Evolutionary conservation across 164 flowering plant species (phyloP), one percentile per base, ranked within the genome.

Genomic region (Magnolia sinica): DNA sequence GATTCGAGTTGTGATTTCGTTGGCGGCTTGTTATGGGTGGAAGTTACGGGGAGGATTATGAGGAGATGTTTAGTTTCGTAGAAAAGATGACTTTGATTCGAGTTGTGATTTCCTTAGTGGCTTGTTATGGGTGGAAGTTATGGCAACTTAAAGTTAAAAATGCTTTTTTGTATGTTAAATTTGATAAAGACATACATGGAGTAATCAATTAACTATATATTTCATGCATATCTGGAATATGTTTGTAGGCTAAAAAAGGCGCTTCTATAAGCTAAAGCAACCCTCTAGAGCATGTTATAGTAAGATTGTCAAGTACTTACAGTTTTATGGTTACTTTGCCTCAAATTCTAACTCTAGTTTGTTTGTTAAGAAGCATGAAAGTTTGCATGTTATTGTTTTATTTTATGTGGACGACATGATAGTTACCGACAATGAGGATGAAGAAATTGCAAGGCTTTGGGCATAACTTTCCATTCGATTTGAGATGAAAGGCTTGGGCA

Each of bases 401-500:
- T 74, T 64, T 27, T 74, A 74, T 74, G 70, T 74, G 18, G 59
- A 45, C 20, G 68, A 64, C n/a, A 74, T 64, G 55, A 74, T 74
- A 18, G 52, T 74, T 2, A 74, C 1, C 16, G 13, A 69, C 14
- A 61, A 45, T 31, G 31, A 74, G 18, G 11, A 3, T 63, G 29
- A 8, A 5, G 70, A 45, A 22, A 64, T 71, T 71, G 19, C 64
- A 22, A 51, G 23, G n/a, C n/a, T 71, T 71, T 0, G 64, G 13
- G 74, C 6, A 2, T 16, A 51, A 13, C 2, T 71, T 27, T 63
- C 22, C 58, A 71, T 8, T 72, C 58, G 65, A 1, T 78, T 78
- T 52, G 71, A 81, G n/a, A 81, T 81, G 74, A 81, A 78, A 51
- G 61, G 31, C 27, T 71, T 81, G 19, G 74, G 74, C 7, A 66